phyloP scores from a whole-genome alignment of 768 basidiomycete genomes.

The Boletus reticuloceps region DNA sequence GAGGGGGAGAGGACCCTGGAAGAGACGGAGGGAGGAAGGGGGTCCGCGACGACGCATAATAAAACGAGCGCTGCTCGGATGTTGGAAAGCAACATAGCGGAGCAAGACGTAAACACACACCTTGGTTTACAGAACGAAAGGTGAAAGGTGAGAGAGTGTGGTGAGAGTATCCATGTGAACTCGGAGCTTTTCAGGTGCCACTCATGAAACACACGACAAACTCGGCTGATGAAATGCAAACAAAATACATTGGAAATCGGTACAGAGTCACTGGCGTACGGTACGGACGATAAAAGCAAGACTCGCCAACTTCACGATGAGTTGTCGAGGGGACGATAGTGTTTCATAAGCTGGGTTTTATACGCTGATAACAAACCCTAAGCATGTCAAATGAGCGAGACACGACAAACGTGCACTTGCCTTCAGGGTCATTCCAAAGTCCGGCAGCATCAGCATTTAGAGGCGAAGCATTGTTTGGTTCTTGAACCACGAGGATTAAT shows the following conservation, averaged over 20 bases:
- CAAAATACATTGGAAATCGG: conserved; percentile 10
- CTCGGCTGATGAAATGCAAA: background rate
- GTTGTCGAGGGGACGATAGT: conserved; percentile 58
- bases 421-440: conserved; percentile 72
- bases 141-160: background rate
- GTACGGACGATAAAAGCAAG: background rate
- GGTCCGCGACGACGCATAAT: conserved; percentile 67
- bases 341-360: conserved; percentile 67
- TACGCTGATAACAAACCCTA: conserved; percentile 46
- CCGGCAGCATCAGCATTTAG: conserved; percentile 84
- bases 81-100: too few species aligned
- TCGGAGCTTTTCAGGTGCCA: too few species aligned
- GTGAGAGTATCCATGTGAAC: too few species aligned
- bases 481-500: conserved; percentile 35
- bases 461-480: conserved; percentile 92
- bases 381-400: background rate
- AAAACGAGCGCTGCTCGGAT: background rate
- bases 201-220: too few species aligned
- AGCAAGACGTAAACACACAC: background rate
- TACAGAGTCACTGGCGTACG: background rate
- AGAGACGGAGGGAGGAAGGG: conserved; percentile 62
- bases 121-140: too few species aligned
- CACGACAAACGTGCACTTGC: conserved; percentile 33
- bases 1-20: conserved; percentile 59
- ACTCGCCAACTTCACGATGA: conserved; percentile 24